Conservation (phyloP, 1,284 basidiomycete genomes). For the Ganoderma resinaceum region DNA sequence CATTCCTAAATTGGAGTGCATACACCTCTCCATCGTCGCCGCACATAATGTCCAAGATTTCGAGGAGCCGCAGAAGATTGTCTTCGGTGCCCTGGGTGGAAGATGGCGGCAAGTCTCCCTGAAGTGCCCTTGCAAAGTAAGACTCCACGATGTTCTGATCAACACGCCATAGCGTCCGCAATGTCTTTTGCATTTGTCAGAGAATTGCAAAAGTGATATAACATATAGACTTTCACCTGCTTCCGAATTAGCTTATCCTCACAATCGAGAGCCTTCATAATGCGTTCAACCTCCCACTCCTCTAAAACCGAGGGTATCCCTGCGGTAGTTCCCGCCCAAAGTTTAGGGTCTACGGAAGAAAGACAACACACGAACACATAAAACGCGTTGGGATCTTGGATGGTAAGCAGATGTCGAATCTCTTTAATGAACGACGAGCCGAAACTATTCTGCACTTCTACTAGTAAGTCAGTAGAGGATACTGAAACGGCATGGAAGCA, state of each 20-base stretch:
- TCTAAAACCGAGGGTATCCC: constrained; percentile 61
- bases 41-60: constrained; percentile 58
- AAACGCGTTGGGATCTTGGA: constrained; percentile 62
- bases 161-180: constrained; percentile 59
- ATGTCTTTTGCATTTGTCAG: constrained; percentile 50
- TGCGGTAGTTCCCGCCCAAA: constrained; percentile 71
- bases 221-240: constrained; percentile 47
- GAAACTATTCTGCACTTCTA: constrained; percentile 32
- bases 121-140: constrained; percentile 57
- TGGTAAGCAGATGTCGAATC: constrained; percentile 64
- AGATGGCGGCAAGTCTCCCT: constrained; percentile 45
- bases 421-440: constrained; percentile 48
- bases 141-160: constrained; percentile 62
- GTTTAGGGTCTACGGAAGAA: constrained; percentile 56
- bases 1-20: constrained; percentile 55
- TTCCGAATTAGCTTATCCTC: constrained; percentile 63
- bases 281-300: constrained; percentile 69
- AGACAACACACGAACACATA: constrained; percentile 73
- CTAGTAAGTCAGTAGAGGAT: constrained; percentile 41
- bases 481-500: constrained; percentile 57
- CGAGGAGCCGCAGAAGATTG: constrained; percentile 56
- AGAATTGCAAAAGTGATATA: neutral
- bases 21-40: constrained; percentile 64
- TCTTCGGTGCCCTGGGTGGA: constrained; percentile 46
- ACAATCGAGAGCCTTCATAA: constrained; percentile 70